Conservation (phyloP, 2,329 filamentous ascomycete species). For the Cladophialophora exuberans region DNA sequence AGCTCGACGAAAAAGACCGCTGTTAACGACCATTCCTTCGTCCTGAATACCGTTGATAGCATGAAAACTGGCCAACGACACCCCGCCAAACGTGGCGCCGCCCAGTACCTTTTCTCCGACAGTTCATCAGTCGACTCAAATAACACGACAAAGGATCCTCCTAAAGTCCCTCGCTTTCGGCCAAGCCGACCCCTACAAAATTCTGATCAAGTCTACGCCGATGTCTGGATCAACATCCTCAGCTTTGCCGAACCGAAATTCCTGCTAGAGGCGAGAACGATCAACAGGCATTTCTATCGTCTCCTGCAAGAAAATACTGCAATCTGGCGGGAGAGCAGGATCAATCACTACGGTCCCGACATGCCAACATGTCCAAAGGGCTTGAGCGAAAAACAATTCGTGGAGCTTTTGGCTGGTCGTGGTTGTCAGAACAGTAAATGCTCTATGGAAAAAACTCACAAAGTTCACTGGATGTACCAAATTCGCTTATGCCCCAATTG, state of each 20-base stretch:
- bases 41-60: slow-evolving; percentile 14
- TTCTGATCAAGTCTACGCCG: slow-evolving; percentile 18
- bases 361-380: slow-evolving; percentile 28
- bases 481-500: slow-evolving; percentile 30
- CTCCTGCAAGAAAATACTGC: slow-evolving; percentile 23
- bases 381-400: slow-evolving; percentile 32
- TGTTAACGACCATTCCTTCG: neutral
- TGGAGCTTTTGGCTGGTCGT: slow-evolving; percentile 30
- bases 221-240: slow-evolving; percentile 31
- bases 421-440: slow-evolving; percentile 32
- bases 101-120: neutral
- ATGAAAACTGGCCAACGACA: slow-evolving; percentile 8
- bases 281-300: slow-evolving; percentile 24
- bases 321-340: slow-evolving; percentile 31
- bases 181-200: slow-evolving; percentile 13
- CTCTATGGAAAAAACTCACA: slow-evolving; percentile 21
- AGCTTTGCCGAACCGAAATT: slow-evolving; percentile 30
- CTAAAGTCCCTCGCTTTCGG: slow-evolving; percentile 1
- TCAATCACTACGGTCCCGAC: slow-evolving; percentile 21
- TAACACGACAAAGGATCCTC: neutral
- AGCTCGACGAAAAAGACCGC: neutral
- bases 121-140: neutral
- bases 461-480: slow-evolving; percentile 32
- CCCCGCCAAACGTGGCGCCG: neutral
- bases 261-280: slow-evolving; percentile 28